Evolutionary conservation across 2,329 filamentous ascomycete genomes (phyloP).

Genomic region (Capronia americana): DNA sequence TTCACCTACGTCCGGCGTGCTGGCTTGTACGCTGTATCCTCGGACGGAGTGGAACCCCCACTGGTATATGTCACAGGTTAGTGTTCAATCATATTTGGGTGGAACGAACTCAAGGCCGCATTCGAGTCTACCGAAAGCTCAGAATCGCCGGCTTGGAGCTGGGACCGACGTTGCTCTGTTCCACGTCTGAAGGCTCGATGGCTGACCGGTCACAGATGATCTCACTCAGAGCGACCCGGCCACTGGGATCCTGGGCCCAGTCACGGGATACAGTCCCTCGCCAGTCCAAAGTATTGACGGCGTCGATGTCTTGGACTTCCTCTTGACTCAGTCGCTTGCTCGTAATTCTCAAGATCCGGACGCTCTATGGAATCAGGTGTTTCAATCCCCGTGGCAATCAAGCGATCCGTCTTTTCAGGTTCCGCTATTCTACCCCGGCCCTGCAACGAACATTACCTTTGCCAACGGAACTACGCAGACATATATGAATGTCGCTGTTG

Average conservation of each 20-base stretch:
- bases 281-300: conserved; percentile 44
- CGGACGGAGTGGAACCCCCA: conserved; percentile 26
- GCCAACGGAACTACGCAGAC: conserved; percentile 43
- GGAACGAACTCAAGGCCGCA: neutral
- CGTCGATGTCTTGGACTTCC: conserved; percentile 41
- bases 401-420: conserved; percentile 18
- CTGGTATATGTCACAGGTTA: conserved; percentile 55
- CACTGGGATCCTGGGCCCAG: conserved; percentile 3
- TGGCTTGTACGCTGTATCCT: conserved; percentile 28
- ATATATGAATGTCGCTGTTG: conserved; percentile 41
- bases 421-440: conserved; percentile 40
- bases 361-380: conserved; percentile 44
- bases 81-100: neutral
- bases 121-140: neutral
- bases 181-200: neutral
- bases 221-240: conserved; percentile 22
- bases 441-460: conserved; percentile 42
- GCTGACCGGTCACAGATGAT: conserved; percentile 27
- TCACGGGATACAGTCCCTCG: conserved; percentile 38
- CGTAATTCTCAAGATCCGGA: conserved; percentile 42
- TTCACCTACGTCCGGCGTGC: conserved; percentile 40
- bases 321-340: conserved; percentile 38
- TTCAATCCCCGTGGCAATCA: conserved; percentile 36
- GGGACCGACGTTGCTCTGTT: neutral
- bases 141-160: conserved; percentile 13